A percentile compares a stretch with the other conserved stretches of the same genome.
These are phyloP conservation scores for Perkinsela sp. DNA, from an alignment of 208 protist species.

Conservation along the genomic window DNA sequence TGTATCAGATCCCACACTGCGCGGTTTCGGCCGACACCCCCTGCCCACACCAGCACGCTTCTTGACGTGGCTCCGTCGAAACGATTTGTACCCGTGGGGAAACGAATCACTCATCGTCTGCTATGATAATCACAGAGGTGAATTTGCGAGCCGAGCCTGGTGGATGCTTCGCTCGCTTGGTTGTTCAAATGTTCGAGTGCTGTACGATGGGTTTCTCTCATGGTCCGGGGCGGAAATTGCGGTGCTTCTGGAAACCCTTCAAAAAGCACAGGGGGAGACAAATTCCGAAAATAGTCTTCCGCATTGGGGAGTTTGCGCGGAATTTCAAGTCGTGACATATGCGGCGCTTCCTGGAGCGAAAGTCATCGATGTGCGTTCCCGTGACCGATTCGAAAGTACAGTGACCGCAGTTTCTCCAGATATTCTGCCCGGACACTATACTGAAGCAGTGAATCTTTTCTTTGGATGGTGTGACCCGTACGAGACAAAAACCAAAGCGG, in stretches of 20 bases:
- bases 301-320: not conserved
- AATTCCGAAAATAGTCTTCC: too few relatives aligned
- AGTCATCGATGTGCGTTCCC: not conserved
- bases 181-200: not conserved
- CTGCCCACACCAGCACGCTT: not conserved
- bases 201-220: not conserved
- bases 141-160: not conserved
- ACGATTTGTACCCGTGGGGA: not conserved
- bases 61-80: not conserved
- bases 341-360: not conserved
- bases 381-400: not conserved
- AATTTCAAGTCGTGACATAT: not conserved
- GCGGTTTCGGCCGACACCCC: not conserved
- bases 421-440: not conserved
- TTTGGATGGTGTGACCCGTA: not conserved
- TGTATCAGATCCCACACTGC: not conserved
- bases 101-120: not conserved
- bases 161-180: not conserved
- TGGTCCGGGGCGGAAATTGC: not conserved
- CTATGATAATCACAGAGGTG: not conserved
- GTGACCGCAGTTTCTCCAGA: not conserved
- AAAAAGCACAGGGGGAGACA: too few relatives aligned
- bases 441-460: not conserved
- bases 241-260: too few relatives aligned
- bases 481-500: not conserved